phyloP scores from a whole-genome alignment of 116 monocot species.

The Dioscorea cayenensis region DNA sequence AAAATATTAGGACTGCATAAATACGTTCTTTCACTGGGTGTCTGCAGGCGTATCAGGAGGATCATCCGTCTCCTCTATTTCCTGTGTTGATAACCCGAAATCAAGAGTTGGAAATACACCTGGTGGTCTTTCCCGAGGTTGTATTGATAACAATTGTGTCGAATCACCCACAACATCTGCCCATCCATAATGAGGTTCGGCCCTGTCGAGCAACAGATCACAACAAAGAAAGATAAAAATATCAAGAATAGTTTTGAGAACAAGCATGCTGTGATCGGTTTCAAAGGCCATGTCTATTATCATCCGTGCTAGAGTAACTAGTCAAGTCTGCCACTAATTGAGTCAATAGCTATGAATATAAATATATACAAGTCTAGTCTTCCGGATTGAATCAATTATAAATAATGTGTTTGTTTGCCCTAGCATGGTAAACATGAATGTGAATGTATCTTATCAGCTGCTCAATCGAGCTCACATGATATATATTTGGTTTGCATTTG shows the following conservation, averaged over 20 bases:
- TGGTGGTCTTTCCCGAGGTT: constrained; percentile 64
- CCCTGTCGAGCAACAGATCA: constrained; percentile 22
- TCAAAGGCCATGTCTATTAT: no score
- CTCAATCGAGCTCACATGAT: no score
- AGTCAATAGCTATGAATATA: no score
- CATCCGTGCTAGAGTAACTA: no score
- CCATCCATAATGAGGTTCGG: constrained; percentile 97
- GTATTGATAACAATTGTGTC: constrained; percentile 74
- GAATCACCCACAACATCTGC: constrained; percentile 92
- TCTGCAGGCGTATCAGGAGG: constrained; percentile 9
- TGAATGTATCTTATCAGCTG: no score
- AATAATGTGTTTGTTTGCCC: no score
- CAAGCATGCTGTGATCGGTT: no score
- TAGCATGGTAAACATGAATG: no score
- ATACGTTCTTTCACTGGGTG: neutral
- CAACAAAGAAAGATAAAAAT: neutral
- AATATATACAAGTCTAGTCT: no score
- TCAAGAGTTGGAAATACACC: constrained; percentile 51
- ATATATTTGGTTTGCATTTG: no score
- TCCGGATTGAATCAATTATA: no score
- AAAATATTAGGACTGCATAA: constrained; percentile 16
- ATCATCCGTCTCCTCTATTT: constrained; percentile 15
- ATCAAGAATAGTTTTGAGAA: neutral
- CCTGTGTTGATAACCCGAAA: constrained; percentile 32
- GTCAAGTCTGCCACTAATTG: no score